A percentile compares a stretch with the other conserved stretches of the same genome.
Evolutionary conservation across 164 flowering plant species (phyloP).

Genomic region (Berberis thunbergii): DNA sequence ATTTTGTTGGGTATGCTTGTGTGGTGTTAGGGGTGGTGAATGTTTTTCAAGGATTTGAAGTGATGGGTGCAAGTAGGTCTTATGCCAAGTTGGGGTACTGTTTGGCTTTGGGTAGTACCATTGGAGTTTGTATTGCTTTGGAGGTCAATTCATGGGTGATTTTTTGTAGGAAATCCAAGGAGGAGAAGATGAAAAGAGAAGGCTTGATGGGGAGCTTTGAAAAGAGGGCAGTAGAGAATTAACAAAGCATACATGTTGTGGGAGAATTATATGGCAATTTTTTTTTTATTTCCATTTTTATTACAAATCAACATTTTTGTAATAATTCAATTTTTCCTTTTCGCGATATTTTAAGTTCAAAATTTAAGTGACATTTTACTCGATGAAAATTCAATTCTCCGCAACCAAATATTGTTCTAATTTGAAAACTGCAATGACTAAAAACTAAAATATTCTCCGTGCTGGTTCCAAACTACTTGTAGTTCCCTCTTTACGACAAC

Average conservation of each 20-base stretch:
- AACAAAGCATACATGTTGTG: not conserved
- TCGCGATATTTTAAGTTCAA: too few species aligned
- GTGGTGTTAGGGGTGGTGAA: constrained; percentile 85
- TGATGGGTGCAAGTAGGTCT: constrained; percentile 54
- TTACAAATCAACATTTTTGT: too few species aligned
- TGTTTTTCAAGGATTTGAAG: constrained; percentile 81
- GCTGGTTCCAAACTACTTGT: too few species aligned
- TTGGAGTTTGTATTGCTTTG: constrained; percentile 67
- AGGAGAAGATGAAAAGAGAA: constrained; percentile 79
- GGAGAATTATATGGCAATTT: not conserved
- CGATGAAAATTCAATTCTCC: too few species aligned
- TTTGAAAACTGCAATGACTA: too few species aligned
- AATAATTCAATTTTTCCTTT: too few species aligned
- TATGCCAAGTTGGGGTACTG: constrained; percentile 62
- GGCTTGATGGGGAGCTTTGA: constrained; percentile 40
- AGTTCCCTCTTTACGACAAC: too few species aligned
- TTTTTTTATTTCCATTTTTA: not conserved
- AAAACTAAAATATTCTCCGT: too few species aligned
- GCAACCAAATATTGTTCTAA: too few species aligned
- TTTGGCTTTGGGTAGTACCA: constrained; percentile 47
- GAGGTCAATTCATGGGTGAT: constrained; percentile 93
- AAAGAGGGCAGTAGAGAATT: constrained; percentile 21
- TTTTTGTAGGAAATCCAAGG: constrained; percentile 78
- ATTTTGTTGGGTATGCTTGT: constrained; percentile 91
- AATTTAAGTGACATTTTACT: too few species aligned